A percentile compares a stretch with the other conserved stretches of the same genome.
These are phyloP conservation scores for Talaromyces funiculosus DNA, from an alignment of 2,329 filamentous ascomycete genomes.

Conservation along the genomic window DNA sequence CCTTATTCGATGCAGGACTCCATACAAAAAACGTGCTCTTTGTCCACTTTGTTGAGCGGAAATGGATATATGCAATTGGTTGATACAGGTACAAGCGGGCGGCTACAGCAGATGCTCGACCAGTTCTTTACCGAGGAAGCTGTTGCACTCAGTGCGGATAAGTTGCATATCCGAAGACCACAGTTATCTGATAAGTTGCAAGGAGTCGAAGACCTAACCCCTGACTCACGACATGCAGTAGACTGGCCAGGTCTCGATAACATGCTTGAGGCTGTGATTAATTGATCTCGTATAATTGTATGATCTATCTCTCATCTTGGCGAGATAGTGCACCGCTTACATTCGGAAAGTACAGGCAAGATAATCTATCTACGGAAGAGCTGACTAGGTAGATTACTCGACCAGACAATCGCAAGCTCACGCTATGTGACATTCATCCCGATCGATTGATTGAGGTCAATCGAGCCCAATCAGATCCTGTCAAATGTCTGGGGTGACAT, in stretches of 20 bases:
- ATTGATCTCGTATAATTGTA: not conserved
- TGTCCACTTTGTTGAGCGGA: not conserved
- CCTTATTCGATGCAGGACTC: not conserved
- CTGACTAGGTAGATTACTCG: not conserved
- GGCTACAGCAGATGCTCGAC: not conserved
- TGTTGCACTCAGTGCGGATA: not conserved
- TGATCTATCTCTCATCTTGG: not conserved
- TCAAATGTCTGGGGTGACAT: not conserved
- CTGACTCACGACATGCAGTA: not conserved
- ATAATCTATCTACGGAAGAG: not conserved
- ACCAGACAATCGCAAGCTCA: not conserved
- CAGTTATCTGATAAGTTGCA: not conserved
- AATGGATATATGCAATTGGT: not conserved
- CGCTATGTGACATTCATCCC: not conserved
- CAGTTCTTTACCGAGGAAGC: not conserved
- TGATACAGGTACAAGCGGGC: not conserved
- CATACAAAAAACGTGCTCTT: not conserved
- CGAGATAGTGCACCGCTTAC: not conserved
- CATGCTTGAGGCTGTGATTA: not conserved
- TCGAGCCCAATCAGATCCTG: not conserved
- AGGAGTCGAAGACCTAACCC: not conserved
- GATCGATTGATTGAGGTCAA: not conserved
- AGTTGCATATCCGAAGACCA: not conserved
- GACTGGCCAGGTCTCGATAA: not conserved
- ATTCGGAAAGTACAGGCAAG: not conserved